Base-by-base conservation (phyloP, 2,329 filamentous ascomycete genomes). In the Fusarium sp. region DNA sequence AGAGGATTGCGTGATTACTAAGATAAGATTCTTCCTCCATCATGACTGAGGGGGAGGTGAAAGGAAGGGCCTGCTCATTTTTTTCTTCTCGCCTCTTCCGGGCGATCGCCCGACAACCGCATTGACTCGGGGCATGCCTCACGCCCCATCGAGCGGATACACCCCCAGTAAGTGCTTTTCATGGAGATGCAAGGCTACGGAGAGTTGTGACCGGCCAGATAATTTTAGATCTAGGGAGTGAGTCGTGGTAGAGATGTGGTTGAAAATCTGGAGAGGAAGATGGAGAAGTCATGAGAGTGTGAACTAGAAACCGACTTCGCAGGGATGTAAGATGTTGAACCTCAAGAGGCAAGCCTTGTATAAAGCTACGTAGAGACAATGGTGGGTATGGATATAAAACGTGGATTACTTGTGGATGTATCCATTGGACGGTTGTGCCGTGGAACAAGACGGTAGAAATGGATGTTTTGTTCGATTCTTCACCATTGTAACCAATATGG, bases 31-130 rank as follows among this genome's bases (percentile, higher is more conserved):
- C 40, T 48, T 57, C 47, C 56, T 63, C 49, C 43, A 69, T 69
- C 67, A 64, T 64, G 58, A 69, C 47, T 67, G 67, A 69, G 67
- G 67, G 67, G 66, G 46, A 43, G 40, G 42, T 42, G 28, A 38
- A 45, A 28, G 36, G 32, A 45, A 28, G 36, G 32, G 34, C 42
- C 36, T 59, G 32, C 40, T 47, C 12, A 11, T 11, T 10, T 28
- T 50, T 42, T 26, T 43, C 43, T 65, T 52, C 40, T 34, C 30
- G 17, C 38, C 56, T 56, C 24, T 50, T 43, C 65, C 71, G 71
- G 71, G 71, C 71, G 71, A 73, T 73, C 71, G 71, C 71, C 71
- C 71, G 71, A 73, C 63, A 73, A 60, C 71, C 71, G 71, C 52
- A 50, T 50, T 48, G 50, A 52, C 57, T 67, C 51, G 61, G 65